phyloP scores from a whole-genome alignment of 2,329 filamentous ascomycete species.

The Pseudogymnoascus sp. region DNA sequence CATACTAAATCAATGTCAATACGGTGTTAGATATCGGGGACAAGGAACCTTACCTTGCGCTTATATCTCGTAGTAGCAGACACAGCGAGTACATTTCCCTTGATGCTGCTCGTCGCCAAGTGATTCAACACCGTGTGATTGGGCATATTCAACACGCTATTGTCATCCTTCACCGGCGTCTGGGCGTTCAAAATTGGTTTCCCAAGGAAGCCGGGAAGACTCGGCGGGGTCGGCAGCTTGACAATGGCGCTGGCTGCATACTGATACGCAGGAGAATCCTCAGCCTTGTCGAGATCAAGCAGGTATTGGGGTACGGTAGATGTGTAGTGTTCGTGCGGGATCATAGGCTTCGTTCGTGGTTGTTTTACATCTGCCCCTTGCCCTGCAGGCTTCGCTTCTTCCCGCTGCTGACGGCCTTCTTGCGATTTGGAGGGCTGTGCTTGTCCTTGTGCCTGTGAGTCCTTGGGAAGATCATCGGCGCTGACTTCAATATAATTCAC shows the following conservation, averaged over 20 bases:
- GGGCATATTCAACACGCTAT: constrained; percentile 91
- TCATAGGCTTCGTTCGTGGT: constrained; percentile 50
- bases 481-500: constrained; percentile 98
- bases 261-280: constrained; percentile 69
- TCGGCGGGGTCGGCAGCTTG: constrained; percentile 76
- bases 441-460: constrained; percentile 23
- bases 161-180: constrained; percentile 93
- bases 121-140: constrained; percentile 97
- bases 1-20: constrained; percentile 57
- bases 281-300: constrained; percentile 75
- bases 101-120: constrained; percentile 94
- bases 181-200: constrained; percentile 92
- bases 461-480: constrained; percentile 56
- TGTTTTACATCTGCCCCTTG: constrained; percentile 39
- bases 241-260: constrained; percentile 69
- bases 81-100: constrained; percentile 89
- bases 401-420: constrained; percentile 17
- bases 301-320: constrained; percentile 76
- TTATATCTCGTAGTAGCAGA: constrained; percentile 97
- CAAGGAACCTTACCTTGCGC: constrained; percentile 63
- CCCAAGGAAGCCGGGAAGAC: constrained; percentile 80
- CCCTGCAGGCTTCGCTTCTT: constrained; percentile 30
- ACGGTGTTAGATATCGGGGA: not conserved
- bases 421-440: constrained; percentile 29
- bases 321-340: constrained; percentile 57